Base-by-base conservation (phyloP, 169 alveolate genomes). In the Cryptosporidium sp. region DNA sequence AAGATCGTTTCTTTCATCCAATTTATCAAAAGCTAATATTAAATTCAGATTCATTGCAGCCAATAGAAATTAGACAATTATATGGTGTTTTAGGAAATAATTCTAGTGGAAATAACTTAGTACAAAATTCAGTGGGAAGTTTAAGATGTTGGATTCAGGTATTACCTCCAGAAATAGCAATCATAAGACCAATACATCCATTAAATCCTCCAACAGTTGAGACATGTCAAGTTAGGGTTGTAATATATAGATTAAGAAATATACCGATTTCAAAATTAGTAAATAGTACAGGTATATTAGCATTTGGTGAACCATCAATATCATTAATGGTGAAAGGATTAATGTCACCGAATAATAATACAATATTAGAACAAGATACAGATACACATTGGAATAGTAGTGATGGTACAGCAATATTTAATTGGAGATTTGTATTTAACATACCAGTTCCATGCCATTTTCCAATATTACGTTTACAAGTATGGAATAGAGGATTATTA, bases 361-460 rank as follows among this genome's bases (percentile, higher is more conserved):
- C 89, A 23, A 67, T 62, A 12, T 45, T 80, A 23, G 89, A 80
- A 18, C 75, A 62, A 29, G 89, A 80, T 65, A 96, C 98, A 29
- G 98, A 96, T 86, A 94, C 95, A 8, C 98, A 96, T 87, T 95
- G 95, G 94, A 95, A 96, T 91, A 94, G 97, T 85, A 93, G 93
- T 73, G 98, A 96, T 67, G 97, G 97, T 3, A 94, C 96, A 8
- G 98, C 94, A 3, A 75, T 86, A 52, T 96, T 95, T 92, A 96
- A 96, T 84, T 96, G 98, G 98, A 92, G 98, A 26, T 92, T 96
- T 70, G 96, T 95, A 43, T 96, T 92, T 73, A 93, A 92, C 74
- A 91, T 96, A 33, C 91, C 92, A 43, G 95, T 95, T 0, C 98
- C 98, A 35, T 93, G 97, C 29, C 96, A 93, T 45, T 93, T 93